Conservation (phyloP, 352 stramenopile species). For the Globisporangium alternatum region DNA sequence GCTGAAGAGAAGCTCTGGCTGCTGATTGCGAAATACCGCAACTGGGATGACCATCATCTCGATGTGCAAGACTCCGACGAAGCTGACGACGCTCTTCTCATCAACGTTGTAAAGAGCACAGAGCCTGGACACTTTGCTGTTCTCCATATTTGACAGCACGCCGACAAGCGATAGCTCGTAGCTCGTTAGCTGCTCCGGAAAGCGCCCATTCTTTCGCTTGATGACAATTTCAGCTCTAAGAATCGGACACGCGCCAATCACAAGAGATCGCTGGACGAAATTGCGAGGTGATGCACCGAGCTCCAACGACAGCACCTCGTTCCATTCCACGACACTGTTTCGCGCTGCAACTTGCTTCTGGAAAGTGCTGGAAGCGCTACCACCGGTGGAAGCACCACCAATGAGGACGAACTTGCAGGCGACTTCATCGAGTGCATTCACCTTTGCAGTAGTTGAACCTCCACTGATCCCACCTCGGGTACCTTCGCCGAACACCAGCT, state of each 20-base stretch:
- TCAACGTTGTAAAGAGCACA: slow-evolving; percentile 17
- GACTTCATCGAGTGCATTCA: slow-evolving; percentile 9
- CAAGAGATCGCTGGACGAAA: slow-evolving; percentile 20
- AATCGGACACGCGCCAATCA: slow-evolving; percentile 27
- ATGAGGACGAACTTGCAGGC: slow-evolving; percentile 15
- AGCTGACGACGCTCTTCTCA: neutral
- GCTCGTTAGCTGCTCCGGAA: slow-evolving; percentile 24
- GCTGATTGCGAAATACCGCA: neutral
- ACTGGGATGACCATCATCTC: slow-evolving; percentile 5
- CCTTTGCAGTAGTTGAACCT: neutral
- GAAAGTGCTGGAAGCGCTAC: neutral
- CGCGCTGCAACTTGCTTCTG: slow-evolving; percentile 3
- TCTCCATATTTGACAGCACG: slow-evolving; percentile 5
- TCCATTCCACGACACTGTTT: slow-evolving; percentile 15
- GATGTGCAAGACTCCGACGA: slow-evolving; percentile 19
- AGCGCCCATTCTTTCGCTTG: slow-evolving; percentile 24
- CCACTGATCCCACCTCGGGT: neutral
- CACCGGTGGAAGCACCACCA: neutral
- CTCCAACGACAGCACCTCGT: slow-evolving; percentile 22
- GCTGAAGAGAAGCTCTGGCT: neutral
- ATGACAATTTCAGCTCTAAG: slow-evolving; percentile 35
- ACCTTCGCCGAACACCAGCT: slow-evolving; percentile 8
- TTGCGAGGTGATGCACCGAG: slow-evolving; percentile 12
- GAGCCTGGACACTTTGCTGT: slow-evolving; percentile 16
- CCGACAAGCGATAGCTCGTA: slow-evolving; percentile 24